Evolutionary conservation across 345 rosid species (phyloP).

Genomic region (Nephelium lappaceum): DNA sequence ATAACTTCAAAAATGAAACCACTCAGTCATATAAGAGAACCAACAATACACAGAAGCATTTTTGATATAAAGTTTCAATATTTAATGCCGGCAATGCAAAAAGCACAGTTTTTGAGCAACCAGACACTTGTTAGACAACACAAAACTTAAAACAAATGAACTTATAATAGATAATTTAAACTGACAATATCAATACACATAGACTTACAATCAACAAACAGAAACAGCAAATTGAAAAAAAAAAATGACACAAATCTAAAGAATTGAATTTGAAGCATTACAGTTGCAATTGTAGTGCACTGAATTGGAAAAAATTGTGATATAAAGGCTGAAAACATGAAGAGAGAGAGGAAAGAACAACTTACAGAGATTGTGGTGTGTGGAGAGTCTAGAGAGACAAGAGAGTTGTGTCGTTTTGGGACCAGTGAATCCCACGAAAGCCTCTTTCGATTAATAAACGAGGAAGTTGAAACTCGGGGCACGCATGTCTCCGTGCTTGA

Average conservation of each 20-base stretch:
- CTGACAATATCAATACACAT: not conserved
- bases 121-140: not conserved
- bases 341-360: not conserved
- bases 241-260: not conserved
- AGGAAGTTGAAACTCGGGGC: not conserved
- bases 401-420: not conserved
- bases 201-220: not conserved
- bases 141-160: not conserved
- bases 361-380: conserved; percentile 2
- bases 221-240: not conserved
- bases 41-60: conserved; percentile 2
- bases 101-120: not conserved
- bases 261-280: not conserved
- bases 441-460: not conserved
- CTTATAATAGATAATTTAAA: not conserved
- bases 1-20: not conserved
- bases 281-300: not conserved
- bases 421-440: not conserved
- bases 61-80: no score
- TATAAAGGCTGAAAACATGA: not conserved
- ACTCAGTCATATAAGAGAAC: not conserved
- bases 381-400: not conserved
- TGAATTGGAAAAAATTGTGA: not conserved
- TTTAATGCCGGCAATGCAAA: not conserved
- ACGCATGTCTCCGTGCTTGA: not conserved